These are phyloP conservation scores for Naganishia albida DNA, from an alignment of 1,284 basidiomycete species.

Conservation along the genomic window DNA sequence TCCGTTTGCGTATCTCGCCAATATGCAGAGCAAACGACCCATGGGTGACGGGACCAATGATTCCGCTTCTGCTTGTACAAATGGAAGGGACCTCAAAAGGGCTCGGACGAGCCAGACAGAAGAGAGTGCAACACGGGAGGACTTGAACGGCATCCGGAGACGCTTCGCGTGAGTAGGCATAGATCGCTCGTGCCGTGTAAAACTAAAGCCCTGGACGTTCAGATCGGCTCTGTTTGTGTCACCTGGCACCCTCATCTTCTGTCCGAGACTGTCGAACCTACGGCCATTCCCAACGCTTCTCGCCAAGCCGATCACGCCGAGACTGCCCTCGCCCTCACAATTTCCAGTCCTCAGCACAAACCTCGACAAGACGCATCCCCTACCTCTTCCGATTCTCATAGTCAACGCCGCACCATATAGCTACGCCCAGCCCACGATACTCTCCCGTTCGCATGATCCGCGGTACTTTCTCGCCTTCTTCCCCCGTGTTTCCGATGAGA, in stretches of 20 bases:
- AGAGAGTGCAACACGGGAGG: no score
- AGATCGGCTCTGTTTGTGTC: slow-evolving; percentile 24
- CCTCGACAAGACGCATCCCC: slow-evolving; percentile 14
- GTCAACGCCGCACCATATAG: slow-evolving; percentile 21
- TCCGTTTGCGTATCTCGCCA: no score
- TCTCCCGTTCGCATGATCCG: slow-evolving; percentile 29
- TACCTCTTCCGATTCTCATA: slow-evolving; percentile 14
- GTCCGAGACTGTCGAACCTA: slow-evolving; percentile 18
- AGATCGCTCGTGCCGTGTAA: not conserved
- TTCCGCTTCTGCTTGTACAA: no score
- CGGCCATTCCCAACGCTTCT: slow-evolving; percentile 24
- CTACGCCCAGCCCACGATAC: slow-evolving; percentile 26
- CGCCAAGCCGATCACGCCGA: slow-evolving; percentile 12
- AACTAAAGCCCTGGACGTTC: not conserved
- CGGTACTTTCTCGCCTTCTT: slow-evolving; percentile 28
- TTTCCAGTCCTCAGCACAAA: slow-evolving; percentile 3
- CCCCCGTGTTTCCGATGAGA: slow-evolving; percentile 20
- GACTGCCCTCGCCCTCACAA: slow-evolving; percentile 11
- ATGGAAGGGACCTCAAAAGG: not conserved
- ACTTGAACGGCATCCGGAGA: slow-evolving; percentile 9
- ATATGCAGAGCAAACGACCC: slow-evolving; percentile 18
- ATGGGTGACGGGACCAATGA: not conserved
- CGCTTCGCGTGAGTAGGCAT: slow-evolving; percentile 15
- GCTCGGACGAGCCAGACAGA: not conserved
- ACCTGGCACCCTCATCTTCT: slow-evolving; percentile 17